Conservation (phyloP, 73 alveolate genomes). For the Tetrahymena borealis region DNA sequence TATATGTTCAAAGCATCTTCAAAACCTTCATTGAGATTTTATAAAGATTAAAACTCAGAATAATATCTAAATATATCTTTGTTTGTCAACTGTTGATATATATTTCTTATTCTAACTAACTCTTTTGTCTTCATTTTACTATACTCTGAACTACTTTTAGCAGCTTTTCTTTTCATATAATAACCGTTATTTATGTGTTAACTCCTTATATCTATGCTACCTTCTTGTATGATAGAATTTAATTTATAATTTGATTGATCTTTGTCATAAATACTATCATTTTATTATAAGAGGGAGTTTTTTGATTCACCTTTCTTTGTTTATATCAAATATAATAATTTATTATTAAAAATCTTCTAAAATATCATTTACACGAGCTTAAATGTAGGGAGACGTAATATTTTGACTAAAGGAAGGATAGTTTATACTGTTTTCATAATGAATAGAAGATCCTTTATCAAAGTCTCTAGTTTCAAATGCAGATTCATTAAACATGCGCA, state of each 20-base stretch:
- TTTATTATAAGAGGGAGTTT: background rate
- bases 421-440: background rate
- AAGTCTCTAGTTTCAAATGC: too few species aligned
- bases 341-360: background rate
- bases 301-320: background rate
- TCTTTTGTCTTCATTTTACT: background rate
- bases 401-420: background rate
- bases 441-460: background rate
- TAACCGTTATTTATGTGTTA: background rate
- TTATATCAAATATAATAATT: background rate
- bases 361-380: background rate
- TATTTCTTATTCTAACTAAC: background rate
- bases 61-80: background rate
- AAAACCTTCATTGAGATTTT: background rate
- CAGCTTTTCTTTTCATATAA: background rate
- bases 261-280: background rate
- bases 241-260: background rate
- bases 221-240: background rate
- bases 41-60: background rate
- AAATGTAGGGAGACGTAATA: background rate
- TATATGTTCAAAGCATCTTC: background rate
- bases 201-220: background rate
- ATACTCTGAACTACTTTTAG: background rate
- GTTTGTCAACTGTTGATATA: background rate
- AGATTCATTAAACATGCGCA: too few species aligned